Evolutionary conservation across 2,329 filamentous ascomycete species (phyloP), one percentile per base, ranked within the genome.

Genomic region (Botrytis paeoniae): DNA sequence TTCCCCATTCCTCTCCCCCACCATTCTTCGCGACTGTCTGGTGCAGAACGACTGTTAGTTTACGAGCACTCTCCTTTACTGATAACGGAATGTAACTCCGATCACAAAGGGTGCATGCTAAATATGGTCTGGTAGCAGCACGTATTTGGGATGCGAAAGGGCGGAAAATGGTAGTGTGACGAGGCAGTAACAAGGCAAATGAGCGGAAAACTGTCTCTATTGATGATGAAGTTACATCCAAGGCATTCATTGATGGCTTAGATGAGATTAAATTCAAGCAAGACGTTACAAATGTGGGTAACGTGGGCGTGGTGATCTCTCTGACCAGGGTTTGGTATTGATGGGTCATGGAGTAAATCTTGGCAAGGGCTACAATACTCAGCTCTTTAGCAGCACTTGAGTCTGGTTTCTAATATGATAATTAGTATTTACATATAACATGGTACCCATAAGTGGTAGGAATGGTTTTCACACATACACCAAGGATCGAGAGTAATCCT

Each of bases 301-400:
- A 73, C 37, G 76, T 79, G 2, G 78, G 78, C 37, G 73, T 74
- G 12, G 71, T 80, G 37, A 98, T 93, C 80, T 98, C 95, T 78
- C 95, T 88, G 62, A 95, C 86, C 70, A 98, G 85, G 14, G 93
- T 96, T 74, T 92, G 93, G 80, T 94, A 94, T 54, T 91, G 89
- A 79, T 94, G 93, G 59, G 95, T 92, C 51, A 96, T 87, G 77
- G 90, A 87, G 83, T 96, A 98, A 77, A 98, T 94, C 79, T 92
- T 91, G 32, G 93, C 92, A 75, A 98, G 84, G 22, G 93, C 89
- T 75, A 96, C 88, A 68, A 97, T 85, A 76, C 89, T 89, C 73
- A 98, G 82, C 80, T 92, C 92, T 80, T 96, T 97, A 48, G 90
- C 90, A 6, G 91, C 88, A 10, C 88, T 81, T 4, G 93, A 89